Evolutionary conservation across 2,329 filamentous ascomycete genomes (phyloP).

Genomic region (Fusarium falciforme): DNA sequence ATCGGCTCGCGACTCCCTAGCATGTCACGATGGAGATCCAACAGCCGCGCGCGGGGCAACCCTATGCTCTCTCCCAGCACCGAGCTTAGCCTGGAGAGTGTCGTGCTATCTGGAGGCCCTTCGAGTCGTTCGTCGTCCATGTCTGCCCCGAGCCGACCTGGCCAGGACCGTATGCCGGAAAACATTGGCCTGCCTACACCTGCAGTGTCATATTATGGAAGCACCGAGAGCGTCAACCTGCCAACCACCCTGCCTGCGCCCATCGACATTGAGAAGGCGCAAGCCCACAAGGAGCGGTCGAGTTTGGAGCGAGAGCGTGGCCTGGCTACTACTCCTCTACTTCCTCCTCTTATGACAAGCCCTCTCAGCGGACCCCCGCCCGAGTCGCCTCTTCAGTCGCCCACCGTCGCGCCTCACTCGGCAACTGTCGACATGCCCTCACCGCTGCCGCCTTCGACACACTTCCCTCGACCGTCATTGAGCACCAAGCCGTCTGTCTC

Average conservation of each 20-base stretch:
- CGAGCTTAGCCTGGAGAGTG: conserved; percentile 84
- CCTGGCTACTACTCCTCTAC: conserved; percentile 82
- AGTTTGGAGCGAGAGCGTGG: conserved; percentile 68
- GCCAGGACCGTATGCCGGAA: conserved; percentile 60
- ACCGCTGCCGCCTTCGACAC: conserved; percentile 61
- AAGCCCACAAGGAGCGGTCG: conserved; percentile 51
- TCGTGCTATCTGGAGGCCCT: conserved; percentile 71
- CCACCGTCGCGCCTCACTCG: conserved; percentile 73
- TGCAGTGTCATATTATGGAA: conserved; percentile 71
- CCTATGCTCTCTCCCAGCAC: conserved; percentile 73
- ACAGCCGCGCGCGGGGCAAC: conserved; percentile 54
- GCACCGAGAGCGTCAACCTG: conserved; percentile 64
- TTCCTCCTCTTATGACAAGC: conserved; percentile 82
- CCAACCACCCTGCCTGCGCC: conserved; percentile 60
- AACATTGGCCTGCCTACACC: conserved; percentile 70
- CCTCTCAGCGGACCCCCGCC: conserved; percentile 66
- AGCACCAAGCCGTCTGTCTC: conserved; percentile 82
- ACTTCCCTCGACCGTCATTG: conserved; percentile 68
- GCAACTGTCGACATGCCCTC: conserved; percentile 53
- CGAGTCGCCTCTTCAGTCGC: conserved; percentile 88
- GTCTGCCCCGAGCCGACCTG: conserved; percentile 67
- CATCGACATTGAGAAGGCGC: conserved; percentile 48
- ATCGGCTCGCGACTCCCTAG: conserved; percentile 71
- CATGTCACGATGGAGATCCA: conserved; percentile 62
- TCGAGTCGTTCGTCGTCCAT: conserved; percentile 86